Evolutionary conservation across 1,284 basidiomycete genomes (phyloP).

Genomic region (Trametes polyzona): DNA sequence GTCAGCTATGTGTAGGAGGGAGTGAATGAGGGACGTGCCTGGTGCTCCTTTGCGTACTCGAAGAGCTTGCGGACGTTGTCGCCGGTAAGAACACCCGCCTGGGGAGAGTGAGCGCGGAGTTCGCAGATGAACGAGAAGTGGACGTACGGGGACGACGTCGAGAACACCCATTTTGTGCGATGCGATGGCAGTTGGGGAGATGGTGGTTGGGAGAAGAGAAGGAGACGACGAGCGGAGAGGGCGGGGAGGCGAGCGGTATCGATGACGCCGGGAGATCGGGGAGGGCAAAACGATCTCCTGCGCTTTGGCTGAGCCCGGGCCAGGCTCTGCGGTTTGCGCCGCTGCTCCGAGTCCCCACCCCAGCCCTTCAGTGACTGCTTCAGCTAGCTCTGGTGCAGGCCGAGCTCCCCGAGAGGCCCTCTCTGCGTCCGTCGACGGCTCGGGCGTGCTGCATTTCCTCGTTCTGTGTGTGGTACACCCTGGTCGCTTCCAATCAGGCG

Average conservation of each 20-base stretch:
- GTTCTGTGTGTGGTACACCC: no score
- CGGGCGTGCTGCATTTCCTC: no score
- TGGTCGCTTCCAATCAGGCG: neutral
- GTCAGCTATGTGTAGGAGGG: neutral
- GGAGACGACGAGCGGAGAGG: neutral
- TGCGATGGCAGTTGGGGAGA: conserved; percentile 14
- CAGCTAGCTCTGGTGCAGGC: no score
- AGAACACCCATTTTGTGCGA: conserved; percentile 60
- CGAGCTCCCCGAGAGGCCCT: no score
- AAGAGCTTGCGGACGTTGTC: conserved; percentile 88
- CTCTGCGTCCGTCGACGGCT: no score
- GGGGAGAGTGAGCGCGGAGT: neutral
- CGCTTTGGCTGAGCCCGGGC: neutral
- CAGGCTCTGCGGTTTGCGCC: neutral
- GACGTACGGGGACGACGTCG: conserved; percentile 70
- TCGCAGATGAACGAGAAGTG: neutral
- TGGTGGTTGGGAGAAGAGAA: conserved; percentile 11
- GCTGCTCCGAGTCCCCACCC: neutral
- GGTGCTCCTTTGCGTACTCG: conserved; percentile 82
- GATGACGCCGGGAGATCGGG: conserved; percentile 19
- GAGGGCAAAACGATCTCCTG: conserved; percentile 6
- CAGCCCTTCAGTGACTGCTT: no score
- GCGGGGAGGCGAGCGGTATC: conserved; percentile 6
- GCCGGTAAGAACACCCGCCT: conserved; percentile 89
- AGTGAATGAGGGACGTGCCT: conserved; percentile 52